phyloP scores from a whole-genome alignment of 768 basidiomycete genomes.

The Rhizopogon roseolus region DNA sequence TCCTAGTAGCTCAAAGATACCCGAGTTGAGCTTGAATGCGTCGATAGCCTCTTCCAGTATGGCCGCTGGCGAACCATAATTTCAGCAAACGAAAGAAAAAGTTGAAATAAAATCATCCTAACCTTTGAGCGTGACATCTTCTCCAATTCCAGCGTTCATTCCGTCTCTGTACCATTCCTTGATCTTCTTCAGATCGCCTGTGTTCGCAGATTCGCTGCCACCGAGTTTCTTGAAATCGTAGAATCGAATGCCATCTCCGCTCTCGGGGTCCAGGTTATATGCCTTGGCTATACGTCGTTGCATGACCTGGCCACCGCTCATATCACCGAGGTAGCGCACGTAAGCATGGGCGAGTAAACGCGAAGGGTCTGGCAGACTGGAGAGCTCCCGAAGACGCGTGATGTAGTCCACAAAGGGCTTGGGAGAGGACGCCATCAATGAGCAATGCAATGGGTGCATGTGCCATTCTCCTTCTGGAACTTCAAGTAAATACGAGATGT shows the following conservation, averaged over 20 bases:
- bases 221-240: slow-evolving; percentile 62
- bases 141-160: slow-evolving; percentile 32
- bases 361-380: slow-evolving; percentile 36
- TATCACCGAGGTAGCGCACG: slow-evolving; percentile 78
- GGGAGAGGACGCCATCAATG: slow-evolving; percentile 43
- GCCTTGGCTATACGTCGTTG: slow-evolving; percentile 58
- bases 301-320: slow-evolving; percentile 75
- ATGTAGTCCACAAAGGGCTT: slow-evolving; percentile 47
- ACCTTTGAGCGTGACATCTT: slow-evolving; percentile 27
- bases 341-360: slow-evolving; percentile 73
- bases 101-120: not conserved
- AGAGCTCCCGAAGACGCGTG: slow-evolving; percentile 45
- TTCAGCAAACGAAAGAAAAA: not conserved
- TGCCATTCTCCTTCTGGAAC: slow-evolving; percentile 50
- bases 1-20: slow-evolving; percentile 36
- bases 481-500: slow-evolving; percentile 59
- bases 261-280: slow-evolving; percentile 53
- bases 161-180: slow-evolving; percentile 52
- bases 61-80: slow-evolving; percentile 25
- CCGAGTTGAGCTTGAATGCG: slow-evolving; percentile 46
- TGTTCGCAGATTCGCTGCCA: slow-evolving; percentile 38
- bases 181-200: slow-evolving; percentile 65
- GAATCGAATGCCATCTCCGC: slow-evolving; percentile 55
- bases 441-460: slow-evolving; percentile 46
- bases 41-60: slow-evolving; percentile 44